Evolutionary conservation across 805 yeast species (phyloP), one percentile per base, ranked within the genome.

Genomic region (Candida cerambycidarum): DNA sequence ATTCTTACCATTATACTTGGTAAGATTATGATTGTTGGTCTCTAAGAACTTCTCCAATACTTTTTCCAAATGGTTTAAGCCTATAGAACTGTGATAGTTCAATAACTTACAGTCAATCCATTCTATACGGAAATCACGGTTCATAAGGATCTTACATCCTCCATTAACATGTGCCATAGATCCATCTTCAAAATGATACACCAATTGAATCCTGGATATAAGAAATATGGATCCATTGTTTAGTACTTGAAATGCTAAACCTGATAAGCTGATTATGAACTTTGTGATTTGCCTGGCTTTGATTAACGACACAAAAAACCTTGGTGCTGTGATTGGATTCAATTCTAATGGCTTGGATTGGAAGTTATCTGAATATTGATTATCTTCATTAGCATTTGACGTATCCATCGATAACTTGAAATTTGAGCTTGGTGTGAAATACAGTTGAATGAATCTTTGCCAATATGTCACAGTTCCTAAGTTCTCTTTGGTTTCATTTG

Each of bases 161-260:
- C 92, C 87, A 44, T 71, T 69, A 37, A 83, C 75, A 8, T 78
- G 73, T 7, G 85, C 79, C 51, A 75, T 74, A 2, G 90, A 81
- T 0, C 93, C 95, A 61, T 87, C 95, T 2, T 66, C 61, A 56
- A 80, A 85, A 59, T 76, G 45, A 39, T 57, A 61, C 13, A 55
- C 56, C n/a, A 64, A 40, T 17, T 47, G 42, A 30, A 69, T 45
- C 14, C 59, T 55, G 3, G 69, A 55, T 4, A 60, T 55, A 25
- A 70, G 53, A 31, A 66, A 59, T 7, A 68, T 63, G n/a, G 63
- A 54, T 13, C 74, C 73, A 44, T 61, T 67, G 49, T 61, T 61
- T 58, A 68, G 52, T 6, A 69, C 72, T 53, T 67, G 75, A 47
- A 60, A 67, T 45, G 62, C 62, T 32, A 67, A 42, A 4, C 74